Percentiles rank a stretch among this genome's conserved stretches.
These are phyloP conservation scores for Oxytropis ochrocephala DNA, from an alignment of 306 rosid genomes.

Conservation along the genomic window DNA sequence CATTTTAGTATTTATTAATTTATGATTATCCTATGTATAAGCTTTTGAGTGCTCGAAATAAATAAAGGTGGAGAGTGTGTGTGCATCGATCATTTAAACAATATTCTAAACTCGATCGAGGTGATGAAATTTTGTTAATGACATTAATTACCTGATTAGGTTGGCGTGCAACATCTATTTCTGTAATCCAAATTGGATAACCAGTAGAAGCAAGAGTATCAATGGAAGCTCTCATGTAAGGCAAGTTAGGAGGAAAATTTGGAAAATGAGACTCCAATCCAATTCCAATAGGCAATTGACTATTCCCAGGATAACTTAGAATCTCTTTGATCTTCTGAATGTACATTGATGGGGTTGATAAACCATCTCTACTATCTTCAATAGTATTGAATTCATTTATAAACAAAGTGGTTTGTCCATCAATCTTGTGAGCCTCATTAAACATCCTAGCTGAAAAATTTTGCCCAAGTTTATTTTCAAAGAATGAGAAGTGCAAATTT, in stretches of 20 bases:
- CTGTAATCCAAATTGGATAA: constrained; percentile 70
- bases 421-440: constrained; percentile 36
- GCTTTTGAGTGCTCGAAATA: no score
- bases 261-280: constrained; percentile 67
- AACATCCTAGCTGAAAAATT: constrained; percentile 28
- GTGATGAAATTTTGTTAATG: not conserved
- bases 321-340: constrained; percentile 45
- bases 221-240: constrained; percentile 61
- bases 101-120: no score
- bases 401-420: constrained; percentile 39
- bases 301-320: constrained; percentile 19
- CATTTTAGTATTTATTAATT: no score
- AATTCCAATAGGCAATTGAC: constrained; percentile 28
- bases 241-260: constrained; percentile 27
- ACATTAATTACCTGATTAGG: constrained; percentile 49
- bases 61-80: no score
- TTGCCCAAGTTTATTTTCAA: constrained; percentile 37
- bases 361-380: constrained; percentile 43
- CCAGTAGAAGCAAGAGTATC: constrained; percentile 59
- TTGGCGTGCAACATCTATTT: constrained; percentile 47
- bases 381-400: constrained; percentile 65
- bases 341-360: constrained; percentile 38
- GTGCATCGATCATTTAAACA: no score
- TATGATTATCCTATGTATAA: no score
- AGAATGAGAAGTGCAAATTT: constrained; percentile 52